phyloP scores from a whole-genome alignment of 2,329 filamentous ascomycete genomes.

The Septoria linicola region DNA sequence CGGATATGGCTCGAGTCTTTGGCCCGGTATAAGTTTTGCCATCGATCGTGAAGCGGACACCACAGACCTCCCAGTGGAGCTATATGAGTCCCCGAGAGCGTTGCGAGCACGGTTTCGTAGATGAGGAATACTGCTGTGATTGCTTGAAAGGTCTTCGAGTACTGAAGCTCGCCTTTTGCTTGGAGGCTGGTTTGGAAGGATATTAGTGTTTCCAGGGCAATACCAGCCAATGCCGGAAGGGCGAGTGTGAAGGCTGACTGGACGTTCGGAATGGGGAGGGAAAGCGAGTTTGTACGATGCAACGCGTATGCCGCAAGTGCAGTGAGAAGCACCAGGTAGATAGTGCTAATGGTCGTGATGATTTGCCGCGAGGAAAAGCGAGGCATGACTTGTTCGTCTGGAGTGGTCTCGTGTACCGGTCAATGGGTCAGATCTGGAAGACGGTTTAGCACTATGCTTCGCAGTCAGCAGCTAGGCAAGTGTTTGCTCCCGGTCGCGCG shows the following conservation, averaged over 20 bases:
- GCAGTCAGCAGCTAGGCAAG: no score
- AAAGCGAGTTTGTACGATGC: constrained; percentile 36
- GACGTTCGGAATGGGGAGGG: constrained; percentile 45
- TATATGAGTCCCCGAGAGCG: constrained; percentile 46
- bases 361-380: constrained; percentile 40
- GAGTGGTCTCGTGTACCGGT: no score
- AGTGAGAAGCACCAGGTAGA: constrained; percentile 44
- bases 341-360: constrained; percentile 41
- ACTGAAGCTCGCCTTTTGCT: constrained; percentile 24
- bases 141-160: constrained; percentile 37
- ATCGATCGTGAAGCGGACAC: constrained; percentile 59
- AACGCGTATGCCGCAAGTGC: constrained; percentile 42
- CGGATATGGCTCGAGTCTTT: constrained; percentile 55
- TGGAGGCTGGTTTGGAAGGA: constrained; percentile 37
- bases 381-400: constrained; percentile 17
- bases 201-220: constrained; percentile 43
- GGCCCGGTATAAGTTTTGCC: constrained; percentile 54
- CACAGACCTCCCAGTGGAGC: constrained; percentile 41
- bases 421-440: no score
- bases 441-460: no score
- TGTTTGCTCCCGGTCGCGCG: no score
- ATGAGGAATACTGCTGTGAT: constrained; percentile 43
- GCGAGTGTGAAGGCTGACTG: constrained; percentile 44
- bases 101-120: constrained; percentile 45
- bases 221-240: constrained; percentile 45